phyloP scores from a whole-genome alignment of 2,329 filamentous ascomycete species.

The Aotearoamyces nothofagi region DNA sequence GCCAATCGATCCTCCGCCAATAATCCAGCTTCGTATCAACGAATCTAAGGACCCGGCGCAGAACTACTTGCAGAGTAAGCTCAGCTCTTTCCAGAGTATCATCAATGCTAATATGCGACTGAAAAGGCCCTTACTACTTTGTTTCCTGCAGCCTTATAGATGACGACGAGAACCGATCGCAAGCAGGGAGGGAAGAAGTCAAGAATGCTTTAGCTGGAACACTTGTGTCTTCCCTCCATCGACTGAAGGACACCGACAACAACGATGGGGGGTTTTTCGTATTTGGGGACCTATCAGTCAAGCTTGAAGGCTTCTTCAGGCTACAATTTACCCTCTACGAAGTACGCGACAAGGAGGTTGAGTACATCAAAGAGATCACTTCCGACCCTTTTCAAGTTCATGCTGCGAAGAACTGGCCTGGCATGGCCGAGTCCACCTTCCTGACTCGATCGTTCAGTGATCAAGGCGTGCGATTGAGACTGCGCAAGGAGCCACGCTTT shows the following conservation, averaged over 20 bases:
- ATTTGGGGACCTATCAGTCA: conserved; percentile 77
- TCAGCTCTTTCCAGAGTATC: too few relatives aligned
- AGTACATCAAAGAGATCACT: conserved; percentile 23
- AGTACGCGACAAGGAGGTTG: conserved; percentile 29
- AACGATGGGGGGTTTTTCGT: conserved; percentile 75
- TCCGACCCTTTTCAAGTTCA: conserved; percentile 56
- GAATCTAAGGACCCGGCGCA: conserved; percentile 29
- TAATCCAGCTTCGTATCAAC: conserved; percentile 52
- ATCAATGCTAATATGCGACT: conserved; percentile 2
- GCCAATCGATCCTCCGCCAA: conserved; percentile 76
- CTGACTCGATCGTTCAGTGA: conserved; percentile 73
- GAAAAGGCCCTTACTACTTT: conserved; percentile 33
- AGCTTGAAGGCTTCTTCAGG: conserved; percentile 54
- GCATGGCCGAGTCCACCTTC: conserved; percentile 68
- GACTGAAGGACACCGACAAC: conserved; percentile 65
- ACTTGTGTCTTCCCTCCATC: conserved; percentile 66
- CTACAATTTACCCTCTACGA: conserved; percentile 70
- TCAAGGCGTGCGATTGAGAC: conserved; percentile 67
- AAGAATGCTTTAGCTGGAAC: conserved; percentile 51
- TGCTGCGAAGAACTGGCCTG: conserved; percentile 56
- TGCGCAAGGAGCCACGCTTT: conserved; percentile 67
- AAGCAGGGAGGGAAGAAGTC: conserved; percentile 18
- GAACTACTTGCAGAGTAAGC: conserved; percentile 41
- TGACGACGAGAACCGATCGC: conserved; percentile 24
- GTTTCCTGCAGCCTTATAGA: conserved; percentile 28